A percentile compares a stretch with the other conserved stretches of the same genome.
These are phyloP conservation scores for Ascodesmis nigricans DNA, from an alignment of 495 filamentous ascomycete species.

Conservation along the genomic window DNA sequence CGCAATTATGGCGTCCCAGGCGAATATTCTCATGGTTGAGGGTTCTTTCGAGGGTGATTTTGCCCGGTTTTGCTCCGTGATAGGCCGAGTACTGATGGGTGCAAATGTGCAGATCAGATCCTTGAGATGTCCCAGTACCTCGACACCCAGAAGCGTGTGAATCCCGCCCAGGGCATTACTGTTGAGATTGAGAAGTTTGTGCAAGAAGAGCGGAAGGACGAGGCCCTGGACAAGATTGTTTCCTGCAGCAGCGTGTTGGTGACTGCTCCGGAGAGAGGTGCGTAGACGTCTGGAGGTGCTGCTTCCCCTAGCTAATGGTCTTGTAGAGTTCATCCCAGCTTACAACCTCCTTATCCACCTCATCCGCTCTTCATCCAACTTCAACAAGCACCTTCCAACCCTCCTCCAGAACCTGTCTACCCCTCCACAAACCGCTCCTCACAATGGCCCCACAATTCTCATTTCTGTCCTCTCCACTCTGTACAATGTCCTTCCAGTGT, in stretches of 20 bases:
- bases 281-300: constrained; percentile 15
- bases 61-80: constrained; percentile 1
- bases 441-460: constrained; percentile 62
- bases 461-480: constrained; percentile 77
- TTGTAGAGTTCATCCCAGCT: constrained; percentile 67
- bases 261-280: constrained; percentile 68
- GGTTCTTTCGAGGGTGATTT: constrained; percentile 20
- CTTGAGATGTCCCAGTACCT: constrained; percentile 21
- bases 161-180: constrained; percentile 6
- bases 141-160: constrained; percentile 13
- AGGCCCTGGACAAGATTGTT: constrained; percentile 71
- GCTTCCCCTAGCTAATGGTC: neutral
- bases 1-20: constrained; percentile 19
- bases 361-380: constrained; percentile 56
- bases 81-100: constrained; percentile 7
- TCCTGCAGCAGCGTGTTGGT: constrained; percentile 49
- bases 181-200: constrained; percentile 29
- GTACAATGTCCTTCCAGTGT: constrained; percentile 73
- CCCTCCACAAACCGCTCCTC: constrained; percentile 64
- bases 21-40: constrained; percentile 21
- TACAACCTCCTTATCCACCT: constrained; percentile 95
- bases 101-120: constrained; percentile 14
- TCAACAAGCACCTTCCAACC: constrained; percentile 60
- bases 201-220: constrained; percentile 53
- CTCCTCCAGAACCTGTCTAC: constrained; percentile 72